Evolutionary conservation across 768 basidiomycete genomes (phyloP), one percentile per base, ranked within the genome.

Genomic region (Lentinula lateritia): DNA sequence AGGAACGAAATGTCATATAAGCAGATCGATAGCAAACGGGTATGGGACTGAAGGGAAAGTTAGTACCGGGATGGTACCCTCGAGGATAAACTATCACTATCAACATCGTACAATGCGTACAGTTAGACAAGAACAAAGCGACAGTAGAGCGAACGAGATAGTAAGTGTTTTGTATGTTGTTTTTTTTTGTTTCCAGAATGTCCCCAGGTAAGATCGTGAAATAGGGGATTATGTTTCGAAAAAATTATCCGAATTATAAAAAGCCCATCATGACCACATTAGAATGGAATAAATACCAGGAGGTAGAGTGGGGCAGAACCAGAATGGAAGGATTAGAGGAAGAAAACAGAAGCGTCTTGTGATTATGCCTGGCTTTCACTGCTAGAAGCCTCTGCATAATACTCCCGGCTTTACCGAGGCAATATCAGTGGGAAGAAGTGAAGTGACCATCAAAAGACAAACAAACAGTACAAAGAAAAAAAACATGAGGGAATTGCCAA

Each of bases 101-200:
- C 65, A 65, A 61, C 59, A 48, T 39, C 63, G 64, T 62, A 60
- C 65, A 67, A 66, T 52, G 63, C 67, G 28, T 45, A 50, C 48
- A 41, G 12, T 39, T n/a, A 39, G 41, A 54, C 35, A 38, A 36
- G 50, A 52, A 6, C 59, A 39, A 66, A 68, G 67, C 68, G 61
- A 53, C 66, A 52, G 8, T 39, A 39, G 66, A 68, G 67, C 68
- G 61, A 53, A 67, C 64, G 32, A 64, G 59, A 63, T 59, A 60
- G 58, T 43, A 58, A 23, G 36, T 58, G 48, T 60, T 50, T 60
- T 60, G 45, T 50, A 16, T 50, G 43, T n/a, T 50, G 43, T n/a
- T 13, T 3, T 36, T 58, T 60, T 60, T 35, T 45, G 32, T 50
- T 64, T 67, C 72, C 62, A 64, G 60, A 66, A 39, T 61, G 66